Percentiles rank a stretch among this genome's conserved stretches.
These are phyloP conservation scores for Clohesyomyces aquaticus DNA, from an alignment of 495 filamentous ascomycete species.

Conservation along the genomic window DNA sequence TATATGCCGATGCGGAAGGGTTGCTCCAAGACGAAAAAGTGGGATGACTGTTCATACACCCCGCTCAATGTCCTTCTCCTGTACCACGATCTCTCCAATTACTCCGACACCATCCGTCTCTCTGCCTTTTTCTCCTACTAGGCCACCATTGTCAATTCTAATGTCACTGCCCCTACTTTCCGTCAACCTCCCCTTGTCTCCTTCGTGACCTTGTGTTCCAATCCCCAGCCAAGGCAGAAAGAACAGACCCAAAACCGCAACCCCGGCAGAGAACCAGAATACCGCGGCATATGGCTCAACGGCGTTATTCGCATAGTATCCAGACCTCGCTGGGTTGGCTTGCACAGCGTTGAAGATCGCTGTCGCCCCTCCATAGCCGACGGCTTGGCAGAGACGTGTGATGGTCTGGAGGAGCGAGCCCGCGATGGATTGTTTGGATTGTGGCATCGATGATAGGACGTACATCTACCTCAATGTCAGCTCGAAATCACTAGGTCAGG, in stretches of 20 bases:
- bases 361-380: constrained; percentile 47
- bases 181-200: constrained; percentile 23
- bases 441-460: constrained; percentile 48
- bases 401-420: constrained; percentile 50
- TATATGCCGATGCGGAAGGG: not conserved
- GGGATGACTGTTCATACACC: not conserved
- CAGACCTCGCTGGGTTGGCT: constrained; percentile 33
- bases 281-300: constrained; percentile 46
- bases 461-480: constrained; percentile 45
- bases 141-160: not conserved
- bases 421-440: constrained; percentile 46
- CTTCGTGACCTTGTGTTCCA: constrained; percentile 44
- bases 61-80: not conserved
- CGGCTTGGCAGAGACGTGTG: constrained; percentile 45
- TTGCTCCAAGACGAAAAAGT: not conserved
- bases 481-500: constrained; percentile 1
- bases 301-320: constrained; percentile 41
- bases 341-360: constrained; percentile 46
- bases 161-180: constrained; percentile 6
- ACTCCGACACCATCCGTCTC: constrained; percentile 3
- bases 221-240: constrained; percentile 46
- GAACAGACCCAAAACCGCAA: constrained; percentile 22
- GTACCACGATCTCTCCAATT: not conserved
- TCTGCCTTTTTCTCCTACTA: not conserved
- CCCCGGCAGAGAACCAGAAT: constrained; percentile 41